Evolutionary conservation across 169 alveolate genomes (phyloP).

Genomic region (Cyclospora cayetanensis): DNA sequence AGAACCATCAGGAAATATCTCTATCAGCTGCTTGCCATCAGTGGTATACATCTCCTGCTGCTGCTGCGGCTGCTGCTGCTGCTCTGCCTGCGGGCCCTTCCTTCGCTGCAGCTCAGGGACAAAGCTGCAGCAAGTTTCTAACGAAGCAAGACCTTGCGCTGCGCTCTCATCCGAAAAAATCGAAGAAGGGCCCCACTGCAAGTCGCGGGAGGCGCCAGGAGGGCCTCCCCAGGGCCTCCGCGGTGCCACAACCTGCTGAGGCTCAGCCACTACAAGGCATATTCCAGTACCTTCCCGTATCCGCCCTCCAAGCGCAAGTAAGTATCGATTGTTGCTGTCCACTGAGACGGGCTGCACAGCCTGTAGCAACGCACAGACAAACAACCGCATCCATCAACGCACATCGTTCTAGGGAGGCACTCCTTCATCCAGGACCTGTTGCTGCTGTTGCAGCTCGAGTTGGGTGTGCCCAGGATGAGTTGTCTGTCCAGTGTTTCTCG

Average conservation of each 20-base stretch:
- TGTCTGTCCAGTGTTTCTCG: too few species aligned
- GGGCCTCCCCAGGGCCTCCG: background rate
- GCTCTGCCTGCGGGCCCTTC: background rate
- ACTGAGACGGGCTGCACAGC: too few species aligned
- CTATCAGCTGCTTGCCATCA: conserved; percentile 44
- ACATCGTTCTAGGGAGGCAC: too few species aligned
- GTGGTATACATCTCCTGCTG: conserved; percentile 46
- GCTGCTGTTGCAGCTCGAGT: background rate
- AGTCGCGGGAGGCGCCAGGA: conserved; percentile 33
- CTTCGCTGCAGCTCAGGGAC: conserved; percentile 39
- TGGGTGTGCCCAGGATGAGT: background rate
- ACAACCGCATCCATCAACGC: too few species aligned
- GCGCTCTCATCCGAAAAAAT: background rate
- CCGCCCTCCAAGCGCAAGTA: background rate
- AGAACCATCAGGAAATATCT: conserved; percentile 11
- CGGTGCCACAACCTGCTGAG: background rate
- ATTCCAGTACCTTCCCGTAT: conserved; percentile 15
- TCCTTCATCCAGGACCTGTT: too few species aligned
- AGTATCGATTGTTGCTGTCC: background rate
- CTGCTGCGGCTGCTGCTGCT: conserved; percentile 57
- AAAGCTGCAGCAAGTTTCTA: conserved; percentile 1
- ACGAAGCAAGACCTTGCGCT: background rate
- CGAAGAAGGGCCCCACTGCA: background rate
- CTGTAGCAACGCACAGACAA: too few species aligned
- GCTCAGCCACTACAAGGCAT: background rate